phyloP scores from a whole-genome alignment of 2,329 filamentous ascomycete species.

The Cladosporium halotolerans region DNA sequence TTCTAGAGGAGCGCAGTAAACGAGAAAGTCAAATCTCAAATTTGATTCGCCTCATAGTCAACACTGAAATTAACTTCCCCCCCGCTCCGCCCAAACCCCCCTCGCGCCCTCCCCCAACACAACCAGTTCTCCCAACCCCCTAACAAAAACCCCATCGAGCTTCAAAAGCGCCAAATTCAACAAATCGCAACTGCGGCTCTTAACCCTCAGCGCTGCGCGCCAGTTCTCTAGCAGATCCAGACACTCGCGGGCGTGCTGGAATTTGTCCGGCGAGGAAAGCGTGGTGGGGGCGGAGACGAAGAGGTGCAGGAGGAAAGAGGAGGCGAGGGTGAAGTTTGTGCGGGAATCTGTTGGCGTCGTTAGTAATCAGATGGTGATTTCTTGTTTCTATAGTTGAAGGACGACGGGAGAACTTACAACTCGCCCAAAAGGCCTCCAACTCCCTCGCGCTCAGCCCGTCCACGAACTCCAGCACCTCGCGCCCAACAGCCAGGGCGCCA shows the following conservation, averaged over 20 bases:
- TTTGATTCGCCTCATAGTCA: too few relatives aligned
- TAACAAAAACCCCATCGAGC: conserved; percentile 28
- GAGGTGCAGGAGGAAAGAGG: conserved; percentile 29
- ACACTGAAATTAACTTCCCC: background rate
- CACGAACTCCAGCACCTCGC: conserved; percentile 28
- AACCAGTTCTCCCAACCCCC: conserved; percentile 25
- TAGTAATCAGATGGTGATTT: background rate
- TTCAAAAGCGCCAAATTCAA: conserved; percentile 28
- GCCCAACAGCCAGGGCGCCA: conserved; percentile 27
- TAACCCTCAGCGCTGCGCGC: conserved; percentile 27
- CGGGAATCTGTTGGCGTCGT: conserved; percentile 23
- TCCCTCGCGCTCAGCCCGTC: conserved; percentile 26
- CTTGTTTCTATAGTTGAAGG: too few relatives aligned
- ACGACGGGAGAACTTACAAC: conserved; percentile 22
- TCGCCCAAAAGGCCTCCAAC: conserved; percentile 31
- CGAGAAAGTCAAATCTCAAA: too few relatives aligned
- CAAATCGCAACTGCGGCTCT: conserved; percentile 30
- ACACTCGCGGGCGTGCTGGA: conserved; percentile 26
- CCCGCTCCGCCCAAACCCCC: conserved; percentile 23
- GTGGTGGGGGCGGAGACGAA: conserved; percentile 27
- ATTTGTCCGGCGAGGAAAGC: too few relatives aligned
- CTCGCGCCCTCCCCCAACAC: conserved; percentile 26
- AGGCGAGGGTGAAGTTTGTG: conserved; percentile 31
- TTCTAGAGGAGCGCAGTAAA: too few relatives aligned
- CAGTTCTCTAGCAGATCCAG: conserved; percentile 26